These are phyloP conservation scores for Phytophthora hybrid DNA, from an alignment of 352 stramenopile species.

Conservation along the genomic window DNA sequence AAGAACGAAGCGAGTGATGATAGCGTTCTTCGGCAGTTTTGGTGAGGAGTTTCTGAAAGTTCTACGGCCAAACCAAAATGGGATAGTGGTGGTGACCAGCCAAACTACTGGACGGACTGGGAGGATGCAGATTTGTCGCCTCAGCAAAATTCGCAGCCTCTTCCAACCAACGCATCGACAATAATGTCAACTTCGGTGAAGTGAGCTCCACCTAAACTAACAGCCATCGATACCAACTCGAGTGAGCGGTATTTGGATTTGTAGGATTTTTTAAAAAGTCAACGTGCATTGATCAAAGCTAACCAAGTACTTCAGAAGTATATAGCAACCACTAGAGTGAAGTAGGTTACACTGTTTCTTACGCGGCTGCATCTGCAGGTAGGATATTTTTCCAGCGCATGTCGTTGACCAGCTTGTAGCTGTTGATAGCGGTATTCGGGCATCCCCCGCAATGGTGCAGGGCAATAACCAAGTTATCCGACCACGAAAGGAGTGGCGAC, in stretches of 20 bases:
- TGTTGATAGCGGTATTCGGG: slow-evolving; percentile 78
- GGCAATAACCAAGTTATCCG: slow-evolving; percentile 70
- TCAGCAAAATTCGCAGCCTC: slow-evolving; percentile 16
- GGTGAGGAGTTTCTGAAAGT: slow-evolving; percentile 28
- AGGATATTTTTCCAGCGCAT: slow-evolving; percentile 51
- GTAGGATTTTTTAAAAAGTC: too few species aligned
- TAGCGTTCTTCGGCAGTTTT: slow-evolving; percentile 12
- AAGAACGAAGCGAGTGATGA: neutral
- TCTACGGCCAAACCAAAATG: slow-evolving; percentile 25
- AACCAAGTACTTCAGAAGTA: neutral
- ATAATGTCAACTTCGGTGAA: slow-evolving; percentile 3
- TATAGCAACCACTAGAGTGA: neutral
- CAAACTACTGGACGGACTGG: slow-evolving; percentile 20
- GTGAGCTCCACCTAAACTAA: neutral
- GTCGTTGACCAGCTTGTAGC: slow-evolving; percentile 60
- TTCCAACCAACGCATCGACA: slow-evolving; percentile 1
- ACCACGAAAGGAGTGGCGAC: slow-evolving; percentile 65
- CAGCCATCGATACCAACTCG: neutral
- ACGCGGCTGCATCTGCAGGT: slow-evolving; percentile 45
- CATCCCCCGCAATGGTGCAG: slow-evolving; percentile 84
- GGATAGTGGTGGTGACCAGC: slow-evolving; percentile 27
- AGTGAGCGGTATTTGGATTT: too few species aligned
- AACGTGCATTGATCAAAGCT: neutral
- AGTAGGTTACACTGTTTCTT: neutral
- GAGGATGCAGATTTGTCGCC: slow-evolving; percentile 14